A percentile compares a stretch with the other conserved stretches of the same genome.
Conservation (phyloP, 1,284 basidiomycete genomes). For the Ustilago cynodontis region DNA sequence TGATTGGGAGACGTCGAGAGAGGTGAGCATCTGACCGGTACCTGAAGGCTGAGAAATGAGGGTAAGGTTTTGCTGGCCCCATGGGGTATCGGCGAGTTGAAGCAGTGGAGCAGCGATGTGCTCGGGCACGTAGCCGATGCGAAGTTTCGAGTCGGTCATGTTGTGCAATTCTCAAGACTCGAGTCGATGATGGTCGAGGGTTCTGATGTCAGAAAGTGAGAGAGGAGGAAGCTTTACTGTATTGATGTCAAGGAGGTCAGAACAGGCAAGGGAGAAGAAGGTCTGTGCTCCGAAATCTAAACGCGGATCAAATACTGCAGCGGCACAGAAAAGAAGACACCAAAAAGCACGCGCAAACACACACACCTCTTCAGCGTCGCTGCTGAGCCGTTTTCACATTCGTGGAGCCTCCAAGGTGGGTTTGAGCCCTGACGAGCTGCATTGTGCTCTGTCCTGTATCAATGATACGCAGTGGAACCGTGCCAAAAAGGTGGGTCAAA, state of each 20-base stretch:
- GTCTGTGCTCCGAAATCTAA: background rate
- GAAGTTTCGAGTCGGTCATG: slow-evolving; percentile 36
- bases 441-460: too few species aligned
- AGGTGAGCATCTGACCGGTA: slow-evolving; percentile 67
- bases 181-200: background rate
- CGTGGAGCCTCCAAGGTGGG: too few species aligned
- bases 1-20: slow-evolving; percentile 44
- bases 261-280: background rate
- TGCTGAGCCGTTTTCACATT: too few species aligned
- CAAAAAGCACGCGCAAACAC: too few species aligned
- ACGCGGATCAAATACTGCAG: background rate
- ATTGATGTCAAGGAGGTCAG: background rate
- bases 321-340: too few species aligned
- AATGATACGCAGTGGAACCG: too few species aligned
- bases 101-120: slow-evolving; percentile 65
- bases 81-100: slow-evolving; percentile 56
- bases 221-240: background rate
- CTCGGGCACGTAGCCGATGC: slow-evolving; percentile 65
- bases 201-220: background rate
- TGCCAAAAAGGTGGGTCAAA: too few species aligned
- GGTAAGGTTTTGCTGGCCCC: slow-evolving; percentile 60
- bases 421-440: too few species aligned
- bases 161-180: background rate
- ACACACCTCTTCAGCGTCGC: too few species aligned
- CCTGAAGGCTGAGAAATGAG: slow-evolving; percentile 63